Conservation (phyloP, 78 protist genomes). For the Chrysochromulina tobinii region DNA sequence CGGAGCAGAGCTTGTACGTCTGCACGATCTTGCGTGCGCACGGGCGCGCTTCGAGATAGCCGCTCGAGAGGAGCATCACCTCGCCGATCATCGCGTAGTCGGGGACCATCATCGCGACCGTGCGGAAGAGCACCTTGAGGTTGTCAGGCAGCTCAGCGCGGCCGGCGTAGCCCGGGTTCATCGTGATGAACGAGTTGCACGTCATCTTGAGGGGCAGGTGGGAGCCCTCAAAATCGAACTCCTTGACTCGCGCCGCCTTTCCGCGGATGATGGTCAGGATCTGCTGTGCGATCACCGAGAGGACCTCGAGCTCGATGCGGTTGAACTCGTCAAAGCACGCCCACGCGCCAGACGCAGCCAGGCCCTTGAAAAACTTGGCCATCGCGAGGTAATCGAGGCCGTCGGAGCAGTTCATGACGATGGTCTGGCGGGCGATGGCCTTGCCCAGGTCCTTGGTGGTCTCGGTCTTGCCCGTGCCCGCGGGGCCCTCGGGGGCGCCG, state of each 20-base stretch:
- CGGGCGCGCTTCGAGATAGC: constrained; percentile 66
- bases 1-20: constrained; percentile 80
- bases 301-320: constrained; percentile 58
- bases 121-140: constrained; percentile 84
- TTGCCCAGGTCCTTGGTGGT: constrained; percentile 80
- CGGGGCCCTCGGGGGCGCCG: constrained; percentile 89
- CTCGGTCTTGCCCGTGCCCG: constrained; percentile 86
- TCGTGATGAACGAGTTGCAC: constrained; percentile 80
- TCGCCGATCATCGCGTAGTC: constrained; percentile 87
- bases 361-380: constrained; percentile 82
- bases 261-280: constrained; percentile 73
- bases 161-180: constrained; percentile 92
- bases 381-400: constrained; percentile 61
- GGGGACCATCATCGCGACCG: constrained; percentile 91
- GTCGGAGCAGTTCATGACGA: constrained; percentile 82
- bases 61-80: constrained; percentile 77
- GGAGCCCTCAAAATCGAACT: constrained; percentile 55
- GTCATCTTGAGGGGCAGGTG: constrained; percentile 43
- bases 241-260: background rate
- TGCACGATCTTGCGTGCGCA: constrained; percentile 78
- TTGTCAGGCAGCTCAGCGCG: constrained; percentile 74
- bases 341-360: constrained; percentile 56
- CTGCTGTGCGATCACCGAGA: constrained; percentile 82
- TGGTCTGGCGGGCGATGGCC: constrained; percentile 66
- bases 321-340: constrained; percentile 42